A percentile compares a stretch with the other conserved stretches of the same genome.
Conservation (phyloP, 768 basidiomycete genomes). For the Amanita rubescens region DNA sequence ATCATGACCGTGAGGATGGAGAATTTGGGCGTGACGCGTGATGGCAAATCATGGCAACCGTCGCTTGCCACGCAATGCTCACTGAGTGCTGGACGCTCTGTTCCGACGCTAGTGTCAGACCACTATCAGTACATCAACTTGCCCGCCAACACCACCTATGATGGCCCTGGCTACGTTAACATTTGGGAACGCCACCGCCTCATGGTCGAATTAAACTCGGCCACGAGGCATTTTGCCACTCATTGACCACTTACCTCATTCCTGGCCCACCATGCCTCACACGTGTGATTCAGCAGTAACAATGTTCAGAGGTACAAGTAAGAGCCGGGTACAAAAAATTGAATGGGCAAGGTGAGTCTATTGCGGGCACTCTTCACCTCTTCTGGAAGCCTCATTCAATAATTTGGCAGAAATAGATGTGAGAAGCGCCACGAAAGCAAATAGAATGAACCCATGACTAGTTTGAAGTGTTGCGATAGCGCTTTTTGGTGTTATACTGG, state of each 20-base stretch:
- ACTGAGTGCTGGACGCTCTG: no score
- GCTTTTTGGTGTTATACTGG: neutral
- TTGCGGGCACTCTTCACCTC: neutral
- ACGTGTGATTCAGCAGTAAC: neutral
- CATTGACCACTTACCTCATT: no score
- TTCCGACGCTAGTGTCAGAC: no score
- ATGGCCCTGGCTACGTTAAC: neutral
- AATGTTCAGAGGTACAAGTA: neutral
- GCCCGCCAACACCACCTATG: conserved; percentile 14
- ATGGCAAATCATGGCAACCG: no score
- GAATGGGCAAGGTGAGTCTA: neutral
- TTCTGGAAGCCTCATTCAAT: neutral
- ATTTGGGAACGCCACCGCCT: no score
- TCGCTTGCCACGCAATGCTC: no score
- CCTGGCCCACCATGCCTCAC: neutral
- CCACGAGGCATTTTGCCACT: conserved; percentile 10
- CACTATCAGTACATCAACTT: no score
- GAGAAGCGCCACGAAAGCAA: neutral
- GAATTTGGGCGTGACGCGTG: neutral
- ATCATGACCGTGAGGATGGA: neutral
- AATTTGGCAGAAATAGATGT: conserved; percentile 1
- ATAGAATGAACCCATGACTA: neutral
- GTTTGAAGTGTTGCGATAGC: no score
- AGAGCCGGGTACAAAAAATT: neutral
- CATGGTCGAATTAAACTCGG: neutral